Percentiles rank a stretch among this genome's conserved stretches.
Evolutionary conservation across 768 basidiomycete genomes (phyloP).

Genomic region (Lentinula sp.): DNA sequence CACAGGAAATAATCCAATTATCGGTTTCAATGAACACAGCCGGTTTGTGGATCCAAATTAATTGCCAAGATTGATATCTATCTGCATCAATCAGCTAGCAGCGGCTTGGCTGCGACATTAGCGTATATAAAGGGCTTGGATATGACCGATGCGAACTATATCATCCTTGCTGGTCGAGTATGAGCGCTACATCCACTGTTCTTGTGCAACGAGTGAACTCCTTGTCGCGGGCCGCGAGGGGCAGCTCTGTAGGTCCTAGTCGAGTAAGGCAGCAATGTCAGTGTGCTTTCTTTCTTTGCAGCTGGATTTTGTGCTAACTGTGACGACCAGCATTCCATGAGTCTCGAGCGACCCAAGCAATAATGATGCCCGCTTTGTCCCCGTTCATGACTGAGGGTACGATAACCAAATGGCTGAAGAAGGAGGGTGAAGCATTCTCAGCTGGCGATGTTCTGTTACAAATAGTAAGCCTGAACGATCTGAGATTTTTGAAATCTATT

Average conservation of each 20-base stretch:
- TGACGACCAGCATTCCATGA: constrained; percentile 3
- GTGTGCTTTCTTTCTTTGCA: background rate
- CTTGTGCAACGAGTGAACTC: constrained; percentile 3
- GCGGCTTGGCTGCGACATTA: background rate
- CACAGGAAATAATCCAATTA: background rate
- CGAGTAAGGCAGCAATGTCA: constrained; percentile 4
- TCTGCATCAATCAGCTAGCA: background rate
- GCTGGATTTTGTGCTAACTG: background rate
- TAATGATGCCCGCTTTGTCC: constrained; percentile 81
- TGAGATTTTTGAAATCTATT: background rate
- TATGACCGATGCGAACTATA: background rate
- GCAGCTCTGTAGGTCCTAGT: background rate
- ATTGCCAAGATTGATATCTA: background rate
- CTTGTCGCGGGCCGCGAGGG: constrained; percentile 3
- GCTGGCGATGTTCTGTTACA: constrained; percentile 73
- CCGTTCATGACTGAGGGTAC: constrained; percentile 88
- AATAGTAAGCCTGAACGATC: constrained; percentile 42
- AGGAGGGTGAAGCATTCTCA: constrained; percentile 65
- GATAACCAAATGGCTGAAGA: constrained; percentile 73
- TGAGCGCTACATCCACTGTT: constrained; percentile 3
- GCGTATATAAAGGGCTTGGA: background rate
- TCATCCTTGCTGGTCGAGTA: constrained; percentile 7
- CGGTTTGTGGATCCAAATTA: background rate
- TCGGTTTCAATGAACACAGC: background rate
- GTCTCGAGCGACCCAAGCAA: constrained; percentile 18